Evolutionary conservation across 1,139 yeast species (phyloP).

Genomic region (Kodamaea fungicola): DNA sequence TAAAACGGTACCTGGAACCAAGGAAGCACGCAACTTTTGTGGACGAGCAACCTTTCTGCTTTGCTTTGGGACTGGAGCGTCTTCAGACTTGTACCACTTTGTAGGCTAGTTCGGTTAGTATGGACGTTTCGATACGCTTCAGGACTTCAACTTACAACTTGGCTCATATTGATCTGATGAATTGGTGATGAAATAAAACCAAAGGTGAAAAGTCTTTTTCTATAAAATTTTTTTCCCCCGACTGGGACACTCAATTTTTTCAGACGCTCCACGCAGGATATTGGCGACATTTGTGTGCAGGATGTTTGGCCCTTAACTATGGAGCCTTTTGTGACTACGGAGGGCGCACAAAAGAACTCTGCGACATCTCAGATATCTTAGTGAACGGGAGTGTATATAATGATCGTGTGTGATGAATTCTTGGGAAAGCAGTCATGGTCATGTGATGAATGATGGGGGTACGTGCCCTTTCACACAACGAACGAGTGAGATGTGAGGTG

Average conservation of each 20-base stretch:
- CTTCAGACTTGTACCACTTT: conserved; percentile 96
- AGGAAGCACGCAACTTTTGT: conserved; percentile 93
- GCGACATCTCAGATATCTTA: too few species aligned
- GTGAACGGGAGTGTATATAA: not conserved
- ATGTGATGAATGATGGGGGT: conserved; percentile 2
- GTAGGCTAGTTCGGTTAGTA: conserved; percentile 64
- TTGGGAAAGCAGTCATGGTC: conserved; percentile 8
- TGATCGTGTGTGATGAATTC: not conserved
- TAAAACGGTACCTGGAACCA: conserved; percentile 98
- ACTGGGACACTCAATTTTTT: conserved; percentile 2
- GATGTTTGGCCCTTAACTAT: not conserved
- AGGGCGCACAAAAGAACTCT: too few species aligned
- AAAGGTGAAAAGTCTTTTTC: conserved; percentile 17
- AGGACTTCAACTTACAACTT: conserved; percentile 23
- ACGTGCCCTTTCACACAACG: too few species aligned
- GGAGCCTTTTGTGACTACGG: too few species aligned
- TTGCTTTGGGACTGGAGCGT: conserved; percentile 81
- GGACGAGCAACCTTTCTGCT: conserved; percentile 92
- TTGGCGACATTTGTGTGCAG: conserved; percentile 5
- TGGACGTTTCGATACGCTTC: conserved; percentile 1
- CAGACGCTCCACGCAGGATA: not conserved
- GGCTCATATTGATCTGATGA: conserved; percentile 31
- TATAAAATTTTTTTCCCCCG: conserved; percentile 11
- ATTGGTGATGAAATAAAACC: conserved; percentile 19
- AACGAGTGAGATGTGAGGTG: too few species aligned